Conservation (phyloP, 2,329 filamentous ascomycete genomes). For the Colletotrichum gigasporum region DNA sequence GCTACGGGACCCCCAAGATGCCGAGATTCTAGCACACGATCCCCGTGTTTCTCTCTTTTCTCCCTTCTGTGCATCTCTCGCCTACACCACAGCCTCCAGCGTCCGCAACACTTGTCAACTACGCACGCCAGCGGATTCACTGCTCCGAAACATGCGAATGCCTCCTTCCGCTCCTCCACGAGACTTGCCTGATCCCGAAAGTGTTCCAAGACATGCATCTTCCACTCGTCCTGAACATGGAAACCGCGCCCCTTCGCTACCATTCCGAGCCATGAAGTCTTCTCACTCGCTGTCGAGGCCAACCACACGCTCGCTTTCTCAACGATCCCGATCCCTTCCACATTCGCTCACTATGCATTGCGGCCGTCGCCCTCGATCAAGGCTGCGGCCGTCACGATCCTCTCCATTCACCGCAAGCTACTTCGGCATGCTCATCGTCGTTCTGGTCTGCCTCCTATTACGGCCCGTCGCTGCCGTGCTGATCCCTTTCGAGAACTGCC, state of each 20-base stretch:
- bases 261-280: conserved; percentile 31
- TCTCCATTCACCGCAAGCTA: neutral
- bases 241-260: conserved; percentile 23
- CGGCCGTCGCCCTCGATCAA: neutral
- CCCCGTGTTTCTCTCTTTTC: conserved; percentile 5
- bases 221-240: conserved; percentile 20
- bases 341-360: conserved; percentile 7
- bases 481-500: conserved; percentile 86
- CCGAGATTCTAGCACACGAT: conserved; percentile 27
- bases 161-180: conserved; percentile 10
- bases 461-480: conserved; percentile 68
- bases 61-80: conserved; percentile 4
- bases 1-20: conserved; percentile 25
- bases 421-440: conserved; percentile 42
- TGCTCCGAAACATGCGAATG: conserved; percentile 30
- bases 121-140: neutral
- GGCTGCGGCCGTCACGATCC: neutral
- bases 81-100: neutral
- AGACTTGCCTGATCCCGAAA: conserved; percentile 17
- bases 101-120: conserved; percentile 2
- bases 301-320: conserved; percentile 15
- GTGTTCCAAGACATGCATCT: conserved; percentile 24
- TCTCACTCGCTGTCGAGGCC: conserved; percentile 9
- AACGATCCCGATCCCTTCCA: neutral
- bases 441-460: conserved; percentile 49